Evolutionary conservation across 2,329 filamentous ascomycete species (phyloP), one percentile per base, ranked within the genome.

Genomic region (Hypomyces rosellus): DNA sequence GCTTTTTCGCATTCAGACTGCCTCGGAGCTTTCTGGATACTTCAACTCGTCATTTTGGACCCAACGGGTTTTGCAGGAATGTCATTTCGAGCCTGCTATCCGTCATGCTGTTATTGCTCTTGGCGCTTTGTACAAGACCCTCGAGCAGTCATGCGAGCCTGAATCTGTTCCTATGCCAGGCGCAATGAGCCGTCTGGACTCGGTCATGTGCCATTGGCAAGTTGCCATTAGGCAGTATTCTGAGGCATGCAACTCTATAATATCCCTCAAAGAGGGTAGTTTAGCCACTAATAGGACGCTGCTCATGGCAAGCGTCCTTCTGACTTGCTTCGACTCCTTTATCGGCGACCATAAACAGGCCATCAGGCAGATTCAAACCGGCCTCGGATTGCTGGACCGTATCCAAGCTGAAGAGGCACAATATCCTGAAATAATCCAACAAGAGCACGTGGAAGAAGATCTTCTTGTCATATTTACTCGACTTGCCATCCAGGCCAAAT

Each of bases 281-380:
- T 65, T 69, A 37, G 65, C 62, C 45, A 75, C 74, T 14, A 73
- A 76, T 63, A 73, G 75, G 57, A 80, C 72, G 12, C 75, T 74
- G 45, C 71, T 86, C n/a, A 84, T 86, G 73, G 77, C 80, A 14
- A 83, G 75, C 47, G 78, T 86, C 34, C 68, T 86, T 36, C 72
- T 86, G 45, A 79, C 81, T n/a, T 85, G 80, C 63, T 86, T 86
- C 54, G 82, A 86, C 63, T 84, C 80, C 1, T 84, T 85, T 58
- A 77, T 82, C 30, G 81, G 81, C 15, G 76, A 84, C 53, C 81
- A 84, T 59, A 76, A 72, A 55, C 77, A 80, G 55, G 81, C 81
- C 38, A 84, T 85, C 45, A 59, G 65, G 13, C 81, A 84, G 59
- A 83, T 85, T 38, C 81, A 84, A 59, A 75, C 66, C 5, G 81